Evolutionary conservation across 805 yeast genomes (phyloP), one percentile per base, ranked within the genome.

Genomic region (Ogataea paradorogensis): DNA sequence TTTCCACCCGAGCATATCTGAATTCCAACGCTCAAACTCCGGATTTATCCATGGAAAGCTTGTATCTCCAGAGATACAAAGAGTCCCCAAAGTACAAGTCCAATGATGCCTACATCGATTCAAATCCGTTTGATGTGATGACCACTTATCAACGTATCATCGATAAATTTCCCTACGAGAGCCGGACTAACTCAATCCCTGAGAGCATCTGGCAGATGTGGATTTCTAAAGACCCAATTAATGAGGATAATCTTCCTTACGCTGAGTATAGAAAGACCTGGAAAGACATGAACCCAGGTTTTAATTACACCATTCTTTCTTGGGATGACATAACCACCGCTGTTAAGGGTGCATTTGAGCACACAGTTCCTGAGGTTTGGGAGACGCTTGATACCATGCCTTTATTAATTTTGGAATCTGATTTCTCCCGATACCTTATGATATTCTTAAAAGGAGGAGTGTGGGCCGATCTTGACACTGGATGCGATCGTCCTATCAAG

Each of bases 391-490:
- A 73, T 15, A 51, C 75, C 15, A 67, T 90, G 80, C 97, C 97
- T 5, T 78, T 77, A 50, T 70, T 73, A 26, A 88, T 90, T 43
- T 66, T 90, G 45, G 80, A 82, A 56, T 95, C 95, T 1, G 97
- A 90, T 62, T 89, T 89, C 56, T 84, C 89, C 67, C 69, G 96
- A 40, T 90, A 90, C 61, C 67, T 90, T 53, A 74, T 89, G 15
- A 64, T 90, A 25, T 82, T 73, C 55, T 93, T 95, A 9, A 67
- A 88, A 33, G 97, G 97, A 8, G 97, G 97, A 1, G 78, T 85
- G 2, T 90, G 90, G 59, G 73, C 90, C 2, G 97, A 90, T 55
- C 79, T 88, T 40, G 97, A 90, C 59, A 87, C 96, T 1, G 62
- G 68, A 25, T 72, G 78, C 8, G 65, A 87, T 41, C 80, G 83